These are phyloP conservation scores for Monilinia laxa DNA, from an alignment of 2,329 filamentous ascomycete species.

Conservation along the genomic window DNA sequence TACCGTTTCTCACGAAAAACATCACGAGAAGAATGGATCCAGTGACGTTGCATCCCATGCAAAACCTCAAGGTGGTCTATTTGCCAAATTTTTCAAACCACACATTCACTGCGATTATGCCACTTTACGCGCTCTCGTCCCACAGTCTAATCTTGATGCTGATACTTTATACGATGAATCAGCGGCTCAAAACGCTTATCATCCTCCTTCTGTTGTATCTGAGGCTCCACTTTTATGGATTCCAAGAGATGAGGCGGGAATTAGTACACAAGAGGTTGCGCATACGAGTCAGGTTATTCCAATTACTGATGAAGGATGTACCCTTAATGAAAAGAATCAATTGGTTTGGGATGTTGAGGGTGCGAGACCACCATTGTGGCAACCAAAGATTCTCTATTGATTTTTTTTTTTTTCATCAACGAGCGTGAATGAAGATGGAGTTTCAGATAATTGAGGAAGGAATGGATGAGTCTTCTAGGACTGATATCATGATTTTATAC, in stretches of 20 bases:
- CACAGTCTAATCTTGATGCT: constrained; percentile 47
- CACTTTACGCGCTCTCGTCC: constrained; percentile 67
- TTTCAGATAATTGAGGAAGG: too few relatives aligned
- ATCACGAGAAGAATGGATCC: constrained; percentile 20
- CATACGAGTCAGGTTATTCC: constrained; percentile 70
- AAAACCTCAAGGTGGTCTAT: constrained; percentile 54
- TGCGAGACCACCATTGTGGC: constrained; percentile 58
- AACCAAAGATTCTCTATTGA: constrained; percentile 48
- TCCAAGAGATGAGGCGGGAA: constrained; percentile 69
- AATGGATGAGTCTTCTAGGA: background rate
- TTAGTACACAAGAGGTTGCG: constrained; percentile 73
- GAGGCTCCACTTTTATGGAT: constrained; percentile 77
- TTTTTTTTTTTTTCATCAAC: background rate
- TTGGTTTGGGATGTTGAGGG: constrained; percentile 57
- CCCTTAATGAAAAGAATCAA: constrained; percentile 68
- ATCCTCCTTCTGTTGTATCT: constrained; percentile 66
- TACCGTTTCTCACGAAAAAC: constrained; percentile 32
- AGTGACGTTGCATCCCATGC: constrained; percentile 37
- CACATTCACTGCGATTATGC: constrained; percentile 74
- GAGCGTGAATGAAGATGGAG: background rate
- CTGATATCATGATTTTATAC: constrained; percentile 5
- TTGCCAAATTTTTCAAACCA: constrained; percentile 72
- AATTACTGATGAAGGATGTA: constrained; percentile 77
- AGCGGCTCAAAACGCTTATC: constrained; percentile 67
- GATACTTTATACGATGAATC: constrained; percentile 61